phyloP scores from a whole-genome alignment of 192 early-diverging fungal species.

The Phycomyces nitens region DNA sequence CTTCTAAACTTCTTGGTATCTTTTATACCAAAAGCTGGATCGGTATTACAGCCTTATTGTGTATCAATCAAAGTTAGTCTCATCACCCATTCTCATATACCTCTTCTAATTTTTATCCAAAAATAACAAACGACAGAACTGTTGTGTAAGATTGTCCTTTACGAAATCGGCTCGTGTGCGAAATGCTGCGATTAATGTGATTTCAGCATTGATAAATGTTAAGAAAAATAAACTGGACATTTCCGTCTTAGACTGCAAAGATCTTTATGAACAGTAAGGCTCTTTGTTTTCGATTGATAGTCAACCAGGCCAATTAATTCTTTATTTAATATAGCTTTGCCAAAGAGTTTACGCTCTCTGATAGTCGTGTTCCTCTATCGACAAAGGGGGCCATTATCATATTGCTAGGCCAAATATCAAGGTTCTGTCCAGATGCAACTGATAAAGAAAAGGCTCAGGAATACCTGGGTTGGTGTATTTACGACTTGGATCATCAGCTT shows the following conservation, averaged over 20 bases:
- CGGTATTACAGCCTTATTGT: slow-evolving; percentile 28
- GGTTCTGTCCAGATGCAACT: slow-evolving; percentile 32
- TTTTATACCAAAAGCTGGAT: slow-evolving; percentile 27
- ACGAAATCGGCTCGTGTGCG: background rate
- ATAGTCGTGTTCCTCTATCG: background rate
- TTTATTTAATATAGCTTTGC: background rate
- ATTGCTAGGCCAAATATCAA: slow-evolving; percentile 40
- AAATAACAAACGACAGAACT: slow-evolving; percentile 2
- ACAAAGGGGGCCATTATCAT: slow-evolving; percentile 43
- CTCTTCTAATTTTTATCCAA: background rate
- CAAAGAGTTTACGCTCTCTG: slow-evolving; percentile 1
- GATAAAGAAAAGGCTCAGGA: background rate
- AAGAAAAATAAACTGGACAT: slow-evolving; percentile 22
- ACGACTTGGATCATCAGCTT: slow-evolving; percentile 29
- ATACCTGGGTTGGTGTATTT: slow-evolving; percentile 16
- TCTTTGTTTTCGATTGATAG: background rate
- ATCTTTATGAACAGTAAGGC: slow-evolving; percentile 10
- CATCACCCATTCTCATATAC: slow-evolving; percentile 2
- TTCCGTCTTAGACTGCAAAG: slow-evolving; percentile 9
- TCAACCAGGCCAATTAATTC: background rate
- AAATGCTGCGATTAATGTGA: slow-evolving; percentile 13
- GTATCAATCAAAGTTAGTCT: background rate
- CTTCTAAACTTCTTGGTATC: background rate
- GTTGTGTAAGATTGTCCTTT: background rate
- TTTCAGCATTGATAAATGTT: slow-evolving; percentile 6